A percentile compares a stretch with the other conserved stretches of the same genome.
Conservation (phyloP, 208 protist species). For the Leishmania mexicana region DNA sequence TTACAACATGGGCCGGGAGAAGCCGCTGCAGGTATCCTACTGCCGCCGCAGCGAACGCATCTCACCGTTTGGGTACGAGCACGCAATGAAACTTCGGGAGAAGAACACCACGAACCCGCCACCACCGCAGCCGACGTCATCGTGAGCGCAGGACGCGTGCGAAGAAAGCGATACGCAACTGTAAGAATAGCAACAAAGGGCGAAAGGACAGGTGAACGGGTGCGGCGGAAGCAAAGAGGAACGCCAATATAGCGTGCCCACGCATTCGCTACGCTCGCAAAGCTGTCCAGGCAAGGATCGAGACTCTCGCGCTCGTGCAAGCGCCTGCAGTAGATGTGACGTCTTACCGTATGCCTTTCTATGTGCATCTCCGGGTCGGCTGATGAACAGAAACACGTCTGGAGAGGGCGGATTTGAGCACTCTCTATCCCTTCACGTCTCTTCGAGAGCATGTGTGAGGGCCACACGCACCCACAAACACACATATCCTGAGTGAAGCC, state of each 20-base stretch:
- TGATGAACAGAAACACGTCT: not conserved
- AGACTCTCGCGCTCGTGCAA: not conserved
- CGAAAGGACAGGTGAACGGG: not conserved
- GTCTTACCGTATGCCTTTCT: not conserved
- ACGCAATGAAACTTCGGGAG: slow-evolving; percentile 56
- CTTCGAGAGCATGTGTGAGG: not conserved
- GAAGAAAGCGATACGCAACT: slow-evolving; percentile 4
- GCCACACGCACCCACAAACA: not conserved
- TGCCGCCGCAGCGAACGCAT: slow-evolving; percentile 61
- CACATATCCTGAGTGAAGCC: not conserved
- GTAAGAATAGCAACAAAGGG: not conserved
- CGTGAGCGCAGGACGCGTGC: not conserved
- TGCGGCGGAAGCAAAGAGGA: not conserved
- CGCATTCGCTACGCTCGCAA: not conserved
- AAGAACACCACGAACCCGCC: slow-evolving; percentile 70
- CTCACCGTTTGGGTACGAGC: slow-evolving; percentile 63
- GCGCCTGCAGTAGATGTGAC: not conserved
- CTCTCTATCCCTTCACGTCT: not conserved
- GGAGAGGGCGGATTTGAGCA: not conserved
- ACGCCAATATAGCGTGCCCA: not conserved
- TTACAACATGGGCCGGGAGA: slow-evolving; percentile 81
- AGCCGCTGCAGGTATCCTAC: slow-evolving; percentile 80
- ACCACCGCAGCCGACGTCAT: slow-evolving; percentile 38
- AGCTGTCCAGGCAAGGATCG: not conserved
- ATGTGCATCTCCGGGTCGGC: not conserved